Evolutionary conservation across 805 yeast species (phyloP), one percentile per base, ranked within the genome.

Genomic region (Kodamaea nitidulidarum): DNA sequence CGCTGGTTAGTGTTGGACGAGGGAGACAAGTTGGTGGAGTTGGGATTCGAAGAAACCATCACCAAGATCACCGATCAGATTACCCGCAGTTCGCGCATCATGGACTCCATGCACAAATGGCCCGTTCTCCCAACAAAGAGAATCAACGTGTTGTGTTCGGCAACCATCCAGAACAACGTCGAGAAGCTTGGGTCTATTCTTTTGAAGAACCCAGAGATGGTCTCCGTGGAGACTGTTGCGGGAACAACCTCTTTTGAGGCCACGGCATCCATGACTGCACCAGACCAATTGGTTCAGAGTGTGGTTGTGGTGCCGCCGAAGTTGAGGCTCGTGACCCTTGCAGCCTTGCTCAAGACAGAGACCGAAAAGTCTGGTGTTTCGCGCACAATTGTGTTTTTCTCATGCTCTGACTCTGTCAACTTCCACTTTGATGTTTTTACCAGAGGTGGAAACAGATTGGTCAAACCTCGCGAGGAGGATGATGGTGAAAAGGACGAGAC

Each of bases 351-450:
- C 43, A 78, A 75, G 53, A 65, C 70, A 12, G 61, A 81, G 4
- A 40, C 46, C 4, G 36, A 25, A 3, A 37, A 42, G 10, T 59
- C 59, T 8, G 43, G 46, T 4, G 61, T 69, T 1, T 56, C 76
- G 1, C 75, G 85, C 46, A 79, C 88, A 1, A 81, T 93, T 57
- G 88, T 93, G 0, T 93, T 93, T 59, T 75, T 90, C 47, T 84
- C 96, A 10, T 91, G 98, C 65, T 80, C 98, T 0, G 98, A 91
- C 56, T 84, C 96, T n/a, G 98, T 95, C 15, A 90, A 93, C 50
- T 93, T 85, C 67, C 96, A 93, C 62, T 88, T 80, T 60, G 75
- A 78, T 33, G 83, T 80, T 0, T 79, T 95, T 49, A 73, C 85
- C 1, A 70, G 82, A 41, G 74, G 70, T 32, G 86, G 87, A 3